Evolutionary conservation across 768 basidiomycete species (phyloP), one percentile per base, ranked within the genome.

Genomic region (Sporobolomyces phaffii): DNA sequence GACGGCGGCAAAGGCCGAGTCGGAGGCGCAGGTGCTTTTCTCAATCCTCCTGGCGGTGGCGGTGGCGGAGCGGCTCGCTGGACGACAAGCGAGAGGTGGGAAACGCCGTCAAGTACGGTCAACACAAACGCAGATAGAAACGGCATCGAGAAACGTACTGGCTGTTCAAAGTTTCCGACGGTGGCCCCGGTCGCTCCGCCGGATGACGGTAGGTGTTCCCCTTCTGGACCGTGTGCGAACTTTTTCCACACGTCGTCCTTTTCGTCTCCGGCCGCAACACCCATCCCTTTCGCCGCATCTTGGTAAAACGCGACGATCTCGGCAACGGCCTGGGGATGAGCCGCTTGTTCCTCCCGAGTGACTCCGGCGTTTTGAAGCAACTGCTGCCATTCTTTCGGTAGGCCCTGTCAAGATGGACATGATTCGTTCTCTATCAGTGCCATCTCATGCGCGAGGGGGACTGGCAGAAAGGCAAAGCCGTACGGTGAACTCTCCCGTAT

Each of bases 281-380:
- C 75, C 38, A 74, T 75, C 48, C 78, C 74, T 59, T 76, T 77
- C 65, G 77, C 77, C 64, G 69, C 74, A 48, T 70, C 76, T 64
- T 98, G 94, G 78, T 96, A 98, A 80, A 98, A 97, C 75, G 93
- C 92, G 78, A 99, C 94, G 69, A 98, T 94, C 75, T 97, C 96
- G 85, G 93, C 91, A 67, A 98, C 91, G 5, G 91, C 91, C 79
- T 96, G 88, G 0, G 96, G 96, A 75, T 98, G 93, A 81, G 90
- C 91, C 78, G 96, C 93, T 80, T 99, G 96, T 79, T 99, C 92
- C 28, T 81, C 82, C 73, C 88, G 85, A 43, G 91, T 92, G 76
- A 98, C 97, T 60, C 96, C 96, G 69, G 88, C 90, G 77, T 97
- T 92, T 78, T 79, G 77, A 52, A 99, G 79, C 8, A 97, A 83